Conservation (phyloP, 1,139 yeast species). For the Zhuliangozyma parablackwelliae region DNA sequence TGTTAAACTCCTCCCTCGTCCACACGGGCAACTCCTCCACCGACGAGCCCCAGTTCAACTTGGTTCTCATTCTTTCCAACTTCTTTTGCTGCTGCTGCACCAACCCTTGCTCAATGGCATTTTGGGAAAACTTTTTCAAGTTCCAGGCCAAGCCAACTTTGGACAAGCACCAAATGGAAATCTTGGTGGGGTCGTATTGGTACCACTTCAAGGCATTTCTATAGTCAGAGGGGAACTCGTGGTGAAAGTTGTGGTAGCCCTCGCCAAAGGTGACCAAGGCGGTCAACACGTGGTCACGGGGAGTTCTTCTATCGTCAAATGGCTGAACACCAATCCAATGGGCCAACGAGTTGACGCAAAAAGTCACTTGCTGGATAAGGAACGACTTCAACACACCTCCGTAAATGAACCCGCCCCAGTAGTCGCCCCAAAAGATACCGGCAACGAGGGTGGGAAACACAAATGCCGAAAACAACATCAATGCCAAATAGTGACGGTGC, state of each 20-base stretch:
- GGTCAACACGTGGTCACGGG: constrained; percentile 91
- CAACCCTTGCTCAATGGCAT: constrained; percentile 93
- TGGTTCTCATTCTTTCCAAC: constrained; percentile 72
- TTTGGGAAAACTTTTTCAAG: constrained; percentile 88
- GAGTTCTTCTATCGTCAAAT: constrained; percentile 95
- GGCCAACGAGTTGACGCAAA: constrained; percentile 97
- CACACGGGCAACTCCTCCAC: constrained; percentile 84
- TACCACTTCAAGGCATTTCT: constrained; percentile 98
- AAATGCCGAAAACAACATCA: constrained; percentile 67
- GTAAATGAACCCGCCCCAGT: constrained; percentile 86
- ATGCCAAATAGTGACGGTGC: constrained; percentile 79
- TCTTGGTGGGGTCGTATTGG: constrained; percentile 97
- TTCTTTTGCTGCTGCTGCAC: constrained; percentile 97
- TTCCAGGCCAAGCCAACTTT: constrained; percentile 84
- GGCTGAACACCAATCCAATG: constrained; percentile 99
- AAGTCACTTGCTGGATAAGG: constrained; percentile 93
- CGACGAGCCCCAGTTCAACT: constrained; percentile 90
- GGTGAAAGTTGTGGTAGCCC: constrained; percentile 99
- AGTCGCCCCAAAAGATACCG: constrained; percentile 83
- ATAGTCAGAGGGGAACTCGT: constrained; percentile 98
- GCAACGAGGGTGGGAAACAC: constrained; percentile 73
- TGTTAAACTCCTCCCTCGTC: constrained; percentile 80
- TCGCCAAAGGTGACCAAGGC: constrained; percentile 97
- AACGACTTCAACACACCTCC: constrained; percentile 84
- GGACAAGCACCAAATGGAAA: constrained; percentile 65